Percentiles rank a stretch among this genome's conserved stretches.
These are phyloP conservation scores for Colletotrichum euphorbiae DNA, from an alignment of 2,329 filamentous ascomycete species.

Conservation along the genomic window DNA sequence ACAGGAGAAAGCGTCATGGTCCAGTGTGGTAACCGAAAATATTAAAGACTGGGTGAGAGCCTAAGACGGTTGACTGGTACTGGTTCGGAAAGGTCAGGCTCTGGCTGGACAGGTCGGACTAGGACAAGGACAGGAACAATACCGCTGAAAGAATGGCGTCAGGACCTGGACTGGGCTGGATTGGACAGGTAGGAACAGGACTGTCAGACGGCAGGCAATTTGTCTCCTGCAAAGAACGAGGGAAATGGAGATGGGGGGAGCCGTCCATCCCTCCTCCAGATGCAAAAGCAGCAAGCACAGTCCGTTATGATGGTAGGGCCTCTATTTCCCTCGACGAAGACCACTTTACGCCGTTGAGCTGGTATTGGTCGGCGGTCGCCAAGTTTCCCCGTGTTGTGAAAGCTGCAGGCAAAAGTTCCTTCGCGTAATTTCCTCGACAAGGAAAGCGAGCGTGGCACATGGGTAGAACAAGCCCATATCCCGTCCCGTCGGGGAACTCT, in stretches of 20 bases:
- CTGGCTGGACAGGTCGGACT: slow-evolving; percentile 23
- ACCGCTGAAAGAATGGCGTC: slow-evolving; percentile 1
- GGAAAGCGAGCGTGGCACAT: slow-evolving; percentile 49
- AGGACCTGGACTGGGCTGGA: slow-evolving; percentile 11
- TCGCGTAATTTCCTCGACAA: slow-evolving; percentile 51
- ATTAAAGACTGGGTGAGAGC: slow-evolving; percentile 39
- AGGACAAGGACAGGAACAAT: slow-evolving; percentile 26
- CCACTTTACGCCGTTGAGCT: slow-evolving; percentile 35
- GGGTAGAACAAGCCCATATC: slow-evolving; percentile 40
- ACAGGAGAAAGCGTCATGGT: slow-evolving; percentile 41
- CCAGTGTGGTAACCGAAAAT: slow-evolving; percentile 34
- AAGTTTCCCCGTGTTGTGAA: slow-evolving; percentile 49
- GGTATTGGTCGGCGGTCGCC: slow-evolving; percentile 46
- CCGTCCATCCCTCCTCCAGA: slow-evolving; percentile 19
- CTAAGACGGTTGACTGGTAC: slow-evolving; percentile 13
- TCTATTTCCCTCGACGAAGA: slow-evolving; percentile 18
- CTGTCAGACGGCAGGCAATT: slow-evolving; percentile 12
- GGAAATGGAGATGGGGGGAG: slow-evolving; percentile 42
- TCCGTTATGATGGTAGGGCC: slow-evolving; percentile 22
- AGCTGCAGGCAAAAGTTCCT: slow-evolving; percentile 56
- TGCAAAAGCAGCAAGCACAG: slow-evolving; percentile 1
- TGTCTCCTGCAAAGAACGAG: slow-evolving; percentile 17
- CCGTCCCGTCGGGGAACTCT: slow-evolving; percentile 27
- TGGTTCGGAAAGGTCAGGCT: slow-evolving; percentile 28
- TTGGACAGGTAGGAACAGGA: slow-evolving; percentile 10